phyloP scores from a whole-genome alignment of 192 early-diverging fungal species.

The Backusella sp. region DNA sequence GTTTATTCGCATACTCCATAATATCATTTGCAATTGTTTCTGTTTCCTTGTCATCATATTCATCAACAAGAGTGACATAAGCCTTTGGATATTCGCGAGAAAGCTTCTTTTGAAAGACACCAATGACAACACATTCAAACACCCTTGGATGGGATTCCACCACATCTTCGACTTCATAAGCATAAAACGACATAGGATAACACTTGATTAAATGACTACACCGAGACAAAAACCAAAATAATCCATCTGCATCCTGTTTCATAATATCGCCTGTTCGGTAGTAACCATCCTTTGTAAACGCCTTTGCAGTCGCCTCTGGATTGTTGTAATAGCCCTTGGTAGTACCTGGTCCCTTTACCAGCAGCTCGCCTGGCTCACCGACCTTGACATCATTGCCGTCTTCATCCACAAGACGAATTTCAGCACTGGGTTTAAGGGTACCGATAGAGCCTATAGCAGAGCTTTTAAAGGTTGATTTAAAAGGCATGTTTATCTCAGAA shows the following conservation, averaged over 20 bases:
- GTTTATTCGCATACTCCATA: background rate
- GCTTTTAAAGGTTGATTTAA: background rate
- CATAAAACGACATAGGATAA: constrained; percentile 64
- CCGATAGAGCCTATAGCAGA: constrained; percentile 30
- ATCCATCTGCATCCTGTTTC: constrained; percentile 71
- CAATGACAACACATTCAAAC: constrained; percentile 38
- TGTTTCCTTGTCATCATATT: background rate
- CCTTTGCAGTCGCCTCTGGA: constrained; percentile 53
- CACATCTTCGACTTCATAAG: constrained; percentile 76
- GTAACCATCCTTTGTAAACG: constrained; percentile 63
- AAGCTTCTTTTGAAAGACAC: background rate
- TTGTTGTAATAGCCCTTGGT: constrained; percentile 76
- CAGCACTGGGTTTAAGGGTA: constrained; percentile 24
- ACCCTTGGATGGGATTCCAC: constrained; percentile 66
- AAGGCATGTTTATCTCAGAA: accelerated
- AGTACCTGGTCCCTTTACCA: constrained; percentile 73
- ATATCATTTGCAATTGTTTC: background rate
- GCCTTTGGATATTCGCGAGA: background rate
- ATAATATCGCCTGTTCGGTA: constrained; percentile 88
- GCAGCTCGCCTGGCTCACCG: constrained; percentile 71
- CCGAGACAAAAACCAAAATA: constrained; percentile 74
- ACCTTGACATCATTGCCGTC: constrained; percentile 24
- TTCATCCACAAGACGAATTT: constrained; percentile 44
- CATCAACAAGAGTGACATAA: background rate
- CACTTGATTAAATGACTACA: constrained; percentile 90